Evolutionary conservation across 805 yeast species (phyloP).

Genomic region (Cyberlindnera petersonii): DNA sequence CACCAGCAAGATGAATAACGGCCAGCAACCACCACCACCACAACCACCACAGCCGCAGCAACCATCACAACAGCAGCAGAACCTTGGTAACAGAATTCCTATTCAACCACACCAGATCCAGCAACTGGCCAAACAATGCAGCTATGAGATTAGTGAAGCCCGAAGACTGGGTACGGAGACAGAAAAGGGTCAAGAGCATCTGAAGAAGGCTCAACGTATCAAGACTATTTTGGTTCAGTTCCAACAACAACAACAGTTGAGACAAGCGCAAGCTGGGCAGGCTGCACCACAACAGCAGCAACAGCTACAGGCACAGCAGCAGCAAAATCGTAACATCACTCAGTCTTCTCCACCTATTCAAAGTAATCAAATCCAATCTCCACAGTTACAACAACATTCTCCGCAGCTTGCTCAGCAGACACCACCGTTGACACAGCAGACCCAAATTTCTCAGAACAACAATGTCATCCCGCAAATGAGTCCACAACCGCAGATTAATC

Average conservation of each 20-base stretch:
- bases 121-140: constrained; percentile 56
- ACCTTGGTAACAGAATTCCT: too few relatives aligned
- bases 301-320: constrained; percentile 14
- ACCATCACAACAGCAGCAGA: too few relatives aligned
- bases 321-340: constrained; percentile 3
- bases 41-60: too few relatives aligned
- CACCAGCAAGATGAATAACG: constrained; percentile 6
- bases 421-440: too few relatives aligned
- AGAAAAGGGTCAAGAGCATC: constrained; percentile 59
- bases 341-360: constrained; percentile 15
- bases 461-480: constrained; percentile 9
- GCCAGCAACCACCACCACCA: constrained; percentile 6
- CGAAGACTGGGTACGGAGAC: constrained; percentile 56
- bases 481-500: constrained; percentile 9
- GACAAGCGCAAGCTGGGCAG: constrained; percentile 19
- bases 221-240: constrained; percentile 56
- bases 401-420: constrained; percentile 24
- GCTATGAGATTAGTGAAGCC: constrained; percentile 57
- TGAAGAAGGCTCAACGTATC: constrained; percentile 59
- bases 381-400: constrained; percentile 11
- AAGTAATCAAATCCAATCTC: constrained; percentile 7
- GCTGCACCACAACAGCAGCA: too few relatives aligned
- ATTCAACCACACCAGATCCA: constrained; percentile 32
- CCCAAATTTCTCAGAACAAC: too few relatives aligned
- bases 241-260: constrained; percentile 42